Conservation (phyloP, 1,284 basidiomycete genomes). For the Mrakiaceae sp. region DNA sequence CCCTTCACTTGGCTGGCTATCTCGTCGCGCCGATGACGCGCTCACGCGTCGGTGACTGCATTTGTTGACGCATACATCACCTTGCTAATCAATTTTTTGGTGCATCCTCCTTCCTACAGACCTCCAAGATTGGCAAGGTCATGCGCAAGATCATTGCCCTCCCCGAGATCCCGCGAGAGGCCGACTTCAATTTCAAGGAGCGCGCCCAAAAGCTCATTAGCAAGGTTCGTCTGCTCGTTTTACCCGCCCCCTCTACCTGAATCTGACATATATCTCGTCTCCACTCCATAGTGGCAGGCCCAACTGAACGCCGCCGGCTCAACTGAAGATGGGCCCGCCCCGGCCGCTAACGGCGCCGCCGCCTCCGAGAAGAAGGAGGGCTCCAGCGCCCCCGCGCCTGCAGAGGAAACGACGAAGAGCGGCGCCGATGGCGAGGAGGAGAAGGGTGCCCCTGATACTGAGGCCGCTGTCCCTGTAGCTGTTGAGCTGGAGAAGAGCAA, state of each 20-base stretch:
- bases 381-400: not conserved
- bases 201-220: constrained; percentile 44
- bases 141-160: constrained; percentile 86
- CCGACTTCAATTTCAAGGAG: constrained; percentile 73
- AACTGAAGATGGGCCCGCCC: constrained; percentile 15
- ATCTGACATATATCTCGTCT: not conserved
- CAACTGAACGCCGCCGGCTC: constrained; percentile 16
- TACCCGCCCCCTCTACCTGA: not conserved
- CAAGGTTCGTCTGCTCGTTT: constrained; percentile 23
- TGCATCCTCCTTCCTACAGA: constrained; percentile 37
- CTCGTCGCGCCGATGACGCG: not conserved
- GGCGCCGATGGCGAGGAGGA: too few species aligned
- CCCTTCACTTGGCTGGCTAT: not conserved
- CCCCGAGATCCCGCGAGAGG: constrained; percentile 61
- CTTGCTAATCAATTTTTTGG: not conserved
- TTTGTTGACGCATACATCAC: not conserved
- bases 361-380: constrained; percentile 11
- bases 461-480: too few species aligned
- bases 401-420: too few species aligned
- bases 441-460: too few species aligned
- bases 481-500: too few species aligned
- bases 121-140: constrained; percentile 96
- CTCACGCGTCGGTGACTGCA: not conserved
- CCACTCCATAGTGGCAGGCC: constrained; percentile 19
- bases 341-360: constrained; percentile 9